Percentiles rank a stretch among this genome's conserved stretches.
Conservation (phyloP, 2,329 filamentous ascomycete species). For the Ophiostoma triangulosporum region DNA sequence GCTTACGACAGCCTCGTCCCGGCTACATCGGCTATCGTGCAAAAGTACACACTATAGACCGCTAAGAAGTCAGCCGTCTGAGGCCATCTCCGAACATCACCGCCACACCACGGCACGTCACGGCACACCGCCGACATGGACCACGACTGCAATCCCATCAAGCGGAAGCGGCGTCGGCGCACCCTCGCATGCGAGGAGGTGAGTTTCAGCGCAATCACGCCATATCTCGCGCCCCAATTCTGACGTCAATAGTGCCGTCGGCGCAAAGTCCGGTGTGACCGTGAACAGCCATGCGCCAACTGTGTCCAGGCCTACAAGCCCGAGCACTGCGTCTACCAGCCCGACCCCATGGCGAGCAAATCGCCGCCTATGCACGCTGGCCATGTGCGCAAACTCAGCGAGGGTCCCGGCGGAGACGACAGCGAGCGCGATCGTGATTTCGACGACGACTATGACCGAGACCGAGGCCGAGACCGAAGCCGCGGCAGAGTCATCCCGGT, state of each 20-base stretch:
- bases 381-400: conserved; percentile 6
- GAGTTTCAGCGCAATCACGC: background rate
- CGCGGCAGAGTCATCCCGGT: background rate
- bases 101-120: background rate
- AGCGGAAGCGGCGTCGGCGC: conserved; percentile 14
- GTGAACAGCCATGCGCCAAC: conserved; percentile 27
- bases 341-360: conserved; percentile 11
- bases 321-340: conserved; percentile 14
- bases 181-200: conserved; percentile 26
- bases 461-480: background rate
- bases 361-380: conserved; percentile 5
- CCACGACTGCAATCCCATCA: conserved; percentile 3
- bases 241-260: conserved; percentile 22
- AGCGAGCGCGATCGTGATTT: conserved; percentile 1
- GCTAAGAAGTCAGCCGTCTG: too few relatives aligned
- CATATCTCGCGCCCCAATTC: background rate
- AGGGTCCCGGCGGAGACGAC: conserved; percentile 5
- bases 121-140: conserved; percentile 5
- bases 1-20: background rate
- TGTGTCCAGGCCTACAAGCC: conserved; percentile 22
- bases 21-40: background rate
- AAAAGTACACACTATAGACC: background rate
- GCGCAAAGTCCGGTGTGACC: conserved; percentile 32
- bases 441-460: background rate
- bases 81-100: background rate